Evolutionary conservation across 805 yeast species (phyloP), one percentile per base, ranked within the genome.

Genomic region (Candida berthetii): DNA sequence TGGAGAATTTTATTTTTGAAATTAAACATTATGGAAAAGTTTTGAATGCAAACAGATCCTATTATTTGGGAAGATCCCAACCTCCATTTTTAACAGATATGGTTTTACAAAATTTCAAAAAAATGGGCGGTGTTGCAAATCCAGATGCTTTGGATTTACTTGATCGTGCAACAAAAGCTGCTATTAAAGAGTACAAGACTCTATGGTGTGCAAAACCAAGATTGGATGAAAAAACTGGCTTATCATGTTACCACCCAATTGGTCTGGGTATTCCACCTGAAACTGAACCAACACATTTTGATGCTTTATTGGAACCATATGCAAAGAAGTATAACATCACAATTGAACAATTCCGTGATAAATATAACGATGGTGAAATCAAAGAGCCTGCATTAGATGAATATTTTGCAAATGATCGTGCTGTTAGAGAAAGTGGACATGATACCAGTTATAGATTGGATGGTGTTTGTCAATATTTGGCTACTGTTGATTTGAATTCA

Each of bases 201-300:
- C 89, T 91, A 7, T 91, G 99, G 99, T 73, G 73, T 44, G 53
- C 77, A 4, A 52, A 58, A 28, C 97, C 97, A 22, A 72, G 99
- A 46, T 64, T 75, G 20, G 96, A 91, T 57, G 64, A 63, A 13
- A 66, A 52, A 11, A 78, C 96, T 0, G 96, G 96, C 0, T 68
- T 91, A 37, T 89, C 96, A 0, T 78, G 95, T 48, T 91, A 88
- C 59, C 88, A 85, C 53, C 97, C 98, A 0, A 83, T 77, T 41
- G 97, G 97, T 17, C 47, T 74, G 22, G 97, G 98, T n/a, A 78
- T 91, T 34, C 98, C 99, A 5, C 97, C 97, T 6, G 99, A 91
- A 60, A 90, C 97, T 1, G 99, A 91, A 60, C 70, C 89, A 0
- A 79, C 87, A 2, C 99, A 93, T 66, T 91, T 91, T 56, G 76